Evolutionary conservation across 306 rosid genomes (phyloP).

Genomic region (Cucurbita ficifolia): DNA sequence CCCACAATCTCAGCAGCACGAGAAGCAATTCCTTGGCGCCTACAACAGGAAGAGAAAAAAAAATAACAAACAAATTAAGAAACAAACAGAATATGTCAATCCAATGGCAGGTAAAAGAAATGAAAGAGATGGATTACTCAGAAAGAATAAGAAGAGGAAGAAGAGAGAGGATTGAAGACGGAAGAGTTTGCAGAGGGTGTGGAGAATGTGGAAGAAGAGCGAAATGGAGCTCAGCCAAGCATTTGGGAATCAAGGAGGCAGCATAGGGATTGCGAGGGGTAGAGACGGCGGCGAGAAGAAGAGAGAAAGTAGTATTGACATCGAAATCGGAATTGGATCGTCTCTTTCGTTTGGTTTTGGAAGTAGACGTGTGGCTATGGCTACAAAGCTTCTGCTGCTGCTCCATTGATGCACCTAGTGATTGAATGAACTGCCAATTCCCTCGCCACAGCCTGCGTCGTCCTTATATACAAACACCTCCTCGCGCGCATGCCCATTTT

Average conservation of each 20-base stretch:
- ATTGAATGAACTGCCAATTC: background rate
- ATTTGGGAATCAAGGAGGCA: constrained; percentile 28
- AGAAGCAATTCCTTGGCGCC: constrained; percentile 16
- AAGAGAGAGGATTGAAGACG: constrained; percentile 30
- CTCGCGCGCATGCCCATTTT: background rate
- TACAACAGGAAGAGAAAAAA: constrained; percentile 1
- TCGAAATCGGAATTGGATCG: background rate
- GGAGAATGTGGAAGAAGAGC: constrained; percentile 22
- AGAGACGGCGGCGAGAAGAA: constrained; percentile 40
- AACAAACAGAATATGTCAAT: background rate
- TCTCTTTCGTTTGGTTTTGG: constrained; percentile 8
- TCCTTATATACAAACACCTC: background rate
- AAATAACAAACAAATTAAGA: background rate
- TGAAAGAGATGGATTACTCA: constrained; percentile 6
- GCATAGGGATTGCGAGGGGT: constrained; percentile 13
- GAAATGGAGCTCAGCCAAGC: constrained; percentile 28
- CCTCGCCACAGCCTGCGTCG: background rate
- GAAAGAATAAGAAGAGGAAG: constrained; percentile 48
- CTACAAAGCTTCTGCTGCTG: background rate
- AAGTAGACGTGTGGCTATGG: background rate
- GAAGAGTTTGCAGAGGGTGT: background rate
- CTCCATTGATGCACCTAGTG: background rate
- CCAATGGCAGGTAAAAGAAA: background rate
- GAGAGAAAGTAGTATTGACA: constrained; percentile 16
- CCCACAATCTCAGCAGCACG: constrained; percentile 32